Base-by-base conservation (phyloP, 2,329 filamentous ascomycete genomes). In the Ophiostoma populinum region DNA sequence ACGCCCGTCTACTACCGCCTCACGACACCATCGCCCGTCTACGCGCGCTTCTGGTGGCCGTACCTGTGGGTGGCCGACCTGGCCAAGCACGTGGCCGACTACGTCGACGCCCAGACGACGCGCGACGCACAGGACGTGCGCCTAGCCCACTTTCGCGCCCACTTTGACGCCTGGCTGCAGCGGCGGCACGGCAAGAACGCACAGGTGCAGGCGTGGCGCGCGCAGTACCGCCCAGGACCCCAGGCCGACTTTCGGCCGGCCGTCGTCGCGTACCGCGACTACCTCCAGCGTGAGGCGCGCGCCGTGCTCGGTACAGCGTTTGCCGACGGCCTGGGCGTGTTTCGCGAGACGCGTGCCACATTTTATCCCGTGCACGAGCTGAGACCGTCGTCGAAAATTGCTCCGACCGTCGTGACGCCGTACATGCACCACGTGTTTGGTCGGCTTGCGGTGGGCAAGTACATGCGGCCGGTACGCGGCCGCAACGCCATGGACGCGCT, bases 31-130 rank as follows among this genome's bases (percentile, higher is more conserved):
- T 59, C 70, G 0, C 19, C 42, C 0, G 70, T 74, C 24, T 92
- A 90, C 46, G 42, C 40, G 9, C 55, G 70, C 2, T 85, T 75
- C 45, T 66, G 75, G 39, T 32, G 54, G 0, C 62, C 69, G 0
- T 87, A 83, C 41, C 40, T 74, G 24, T 90, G 80, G 80, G 52
- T 86, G 1, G 75, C 71, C 0, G 64, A 77, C 35, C 56, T 90
- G 1, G 62, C 67, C 0, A 87, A 86, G 47, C 72, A 83, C 45
- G 64, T 79, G 17, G 61, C 85, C 1, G 76, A 85, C 41, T 90
- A 67, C 43, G 57, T 79, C 32, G 50, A 53, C 3, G 33, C 49
- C 8, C 52, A n/a, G n/a, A n/a, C 58, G 39, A 44, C 50, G 3
- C 41, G 42, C 10, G 32, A 45, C 0, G 46, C 44, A 0, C 48